phyloP scores from a whole-genome alignment of 192 early-diverging fungal genomes.

The Entomortierella beljakovae region DNA sequence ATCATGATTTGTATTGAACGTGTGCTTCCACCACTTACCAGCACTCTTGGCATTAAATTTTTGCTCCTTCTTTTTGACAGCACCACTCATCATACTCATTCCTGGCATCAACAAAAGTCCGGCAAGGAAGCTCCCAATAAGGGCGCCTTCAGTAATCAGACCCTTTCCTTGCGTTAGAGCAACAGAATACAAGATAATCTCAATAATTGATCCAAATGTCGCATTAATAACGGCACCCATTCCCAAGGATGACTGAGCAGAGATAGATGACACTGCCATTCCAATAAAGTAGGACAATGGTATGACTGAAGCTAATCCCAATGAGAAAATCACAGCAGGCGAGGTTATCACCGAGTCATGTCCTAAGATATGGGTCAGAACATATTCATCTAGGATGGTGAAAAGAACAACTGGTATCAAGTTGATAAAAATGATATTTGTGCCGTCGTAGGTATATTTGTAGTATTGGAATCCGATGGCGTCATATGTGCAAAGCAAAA shows the following conservation, averaged over 20 bases:
- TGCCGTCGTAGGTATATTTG: slow-evolving; percentile 96
- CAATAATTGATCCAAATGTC: slow-evolving; percentile 96
- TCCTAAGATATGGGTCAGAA: slow-evolving; percentile 60
- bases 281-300: slow-evolving; percentile 98
- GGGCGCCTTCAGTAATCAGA: slow-evolving; percentile 87
- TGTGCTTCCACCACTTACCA: slow-evolving; percentile 47
- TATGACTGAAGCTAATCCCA: slow-evolving; percentile 84
- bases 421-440: slow-evolving; percentile 98
- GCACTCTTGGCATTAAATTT: slow-evolving; percentile 95
- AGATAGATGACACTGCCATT: slow-evolving; percentile 95
- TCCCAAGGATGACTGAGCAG: slow-evolving; percentile 93
- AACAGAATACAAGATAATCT: slow-evolving; percentile 94
- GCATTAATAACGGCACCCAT: slow-evolving; percentile 97
- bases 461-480: slow-evolving; percentile 93
- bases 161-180: slow-evolving; percentile 91
- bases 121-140: slow-evolving; percentile 92
- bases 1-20: neutral
- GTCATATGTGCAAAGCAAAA: slow-evolving; percentile 90
- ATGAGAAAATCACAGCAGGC: slow-evolving; percentile 69
- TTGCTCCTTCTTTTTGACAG: slow-evolving; percentile 91
- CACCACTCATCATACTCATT: slow-evolving; percentile 94
- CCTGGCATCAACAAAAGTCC: slow-evolving; percentile 96
- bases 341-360: slow-evolving; percentile 48
- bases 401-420: slow-evolving; percentile 86
- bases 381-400: slow-evolving; percentile 85